Evolutionary conservation across 805 yeast species (phyloP), one percentile per base, ranked within the genome.

Genomic region (Myxozyma mucilagina): DNA sequence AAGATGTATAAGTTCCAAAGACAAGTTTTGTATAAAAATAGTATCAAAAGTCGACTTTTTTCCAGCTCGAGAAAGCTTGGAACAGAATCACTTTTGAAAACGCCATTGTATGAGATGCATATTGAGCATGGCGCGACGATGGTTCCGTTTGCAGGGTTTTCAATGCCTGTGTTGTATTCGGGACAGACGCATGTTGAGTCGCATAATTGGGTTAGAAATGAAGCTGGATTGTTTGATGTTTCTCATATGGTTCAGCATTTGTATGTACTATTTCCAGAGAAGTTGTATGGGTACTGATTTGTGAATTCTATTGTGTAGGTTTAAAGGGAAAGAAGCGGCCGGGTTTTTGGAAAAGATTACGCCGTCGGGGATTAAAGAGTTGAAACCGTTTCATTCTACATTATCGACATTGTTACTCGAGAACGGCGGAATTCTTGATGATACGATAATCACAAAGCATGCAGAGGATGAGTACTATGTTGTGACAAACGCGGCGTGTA

Each of bases 71-170:
- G 18, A 41, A 10, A 5, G 29, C 45, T 9, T 16, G 18, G 18
- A n/a, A 10, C 53, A 4, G 13, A 34, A 18, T 18, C 54, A 11
- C 24, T 50, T 16, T 7, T 24, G 24, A 39, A n/a, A 32, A 94
- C 98, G 0, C 96, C 98, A 4, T 79, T 94, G 44, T 84, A 87
- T 73, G 90, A 87, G 60, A 79, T 90, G 29, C 97, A 94, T 73
- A 78, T 87, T 39, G 82, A 82, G 58, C 78, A 84, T 49, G 93
- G 91, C 5, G 99, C 91, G 13, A 91, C 89, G 58, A 87, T 94
- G 87, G 98, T 92, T 3, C 96, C 96, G 48, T 94, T 89, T 75
- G 98, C 98, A 16, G 97, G 97, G n/a, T 94, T 83, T 71, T 83
- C 87, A 50, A 93, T 94, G 97, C 99, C 99, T 1, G 91, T 94